Evolutionary conservation across 257 asterid genomes (phyloP), one percentile per base, ranked within the genome.

Genomic region (Fraxinus cuspidata): DNA sequence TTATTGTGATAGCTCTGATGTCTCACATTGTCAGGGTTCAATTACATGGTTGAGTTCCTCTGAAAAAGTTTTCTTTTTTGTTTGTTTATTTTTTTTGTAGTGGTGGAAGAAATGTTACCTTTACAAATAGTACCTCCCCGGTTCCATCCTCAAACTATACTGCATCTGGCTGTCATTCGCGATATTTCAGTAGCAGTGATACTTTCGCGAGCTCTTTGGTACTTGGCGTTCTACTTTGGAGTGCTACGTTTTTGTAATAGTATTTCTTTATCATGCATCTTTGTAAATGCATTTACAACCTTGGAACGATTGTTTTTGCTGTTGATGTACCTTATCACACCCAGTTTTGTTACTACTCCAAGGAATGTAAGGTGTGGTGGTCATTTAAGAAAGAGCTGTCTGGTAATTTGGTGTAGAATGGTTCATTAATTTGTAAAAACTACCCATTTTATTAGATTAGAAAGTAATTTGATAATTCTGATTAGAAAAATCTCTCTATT

Each of bases 101-200:
- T 73, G 89, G 85, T 66, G 93, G 96, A 84, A 84, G 87, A 85
- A 92, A 92, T 38, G 88, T 80, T 16, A 91, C 95, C 64, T 87
- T 84, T 29, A 69, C 76, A 70, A 94, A 94, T 58, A 84, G 91
- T 76, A 91, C 97, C 15, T 60, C 91, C 0, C 86, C 85, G 5
- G 97, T 93, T 81, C 96, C 97, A 67, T 89, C 97, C 16, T 67
- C 90, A 38, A 89, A 90, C 70, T 86, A 92, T 34, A 87, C 96
- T 0, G 78, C 35, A 73, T 90, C 97, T 23, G 92, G 90, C 63
- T 77, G 85, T 76, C 82, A 15, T 74, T 86, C 96, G 27, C 86
- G 19, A 16, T 76, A 83, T 78, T 77, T 78, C 38, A 67, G 42
- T 38, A 25, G 69, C 27, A 74, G 74, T 2, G 81, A 42, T 40